phyloP scores from a whole-genome alignment of 306 rosid species.

The Cucurbita moschata region DNA sequence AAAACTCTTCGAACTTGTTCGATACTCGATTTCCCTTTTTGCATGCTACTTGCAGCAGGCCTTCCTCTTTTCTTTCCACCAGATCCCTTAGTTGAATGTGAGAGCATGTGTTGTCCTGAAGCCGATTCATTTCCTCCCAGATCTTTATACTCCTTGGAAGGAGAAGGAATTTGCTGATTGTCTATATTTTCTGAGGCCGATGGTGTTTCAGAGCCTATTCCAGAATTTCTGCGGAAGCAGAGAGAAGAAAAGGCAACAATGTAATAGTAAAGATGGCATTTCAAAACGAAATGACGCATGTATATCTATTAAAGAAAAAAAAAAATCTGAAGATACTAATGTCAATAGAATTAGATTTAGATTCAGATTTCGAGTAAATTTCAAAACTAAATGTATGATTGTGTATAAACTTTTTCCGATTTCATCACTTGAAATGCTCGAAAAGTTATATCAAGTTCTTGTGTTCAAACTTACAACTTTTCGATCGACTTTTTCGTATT shows the following conservation, averaged over 20 bases:
- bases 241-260: neutral
- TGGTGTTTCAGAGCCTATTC: constrained; percentile 17
- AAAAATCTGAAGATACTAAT: neutral
- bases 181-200: constrained; percentile 9
- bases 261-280: neutral
- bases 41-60: constrained; percentile 30
- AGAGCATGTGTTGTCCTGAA: constrained; percentile 11
- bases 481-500: constrained; percentile 27
- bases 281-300: neutral
- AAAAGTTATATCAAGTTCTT: neutral
- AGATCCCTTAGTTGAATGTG: constrained; percentile 18
- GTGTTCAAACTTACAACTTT: constrained; percentile 39
- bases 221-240: constrained; percentile 26
- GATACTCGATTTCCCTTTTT: constrained; percentile 20
- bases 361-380: neutral
- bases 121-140: constrained; percentile 19
- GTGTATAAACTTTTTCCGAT: neutral
- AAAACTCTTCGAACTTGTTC: constrained; percentile 38
- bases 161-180: constrained; percentile 7
- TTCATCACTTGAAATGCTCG: neutral
- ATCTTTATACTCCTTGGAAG: constrained; percentile 6
- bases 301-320: neutral
- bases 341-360: neutral
- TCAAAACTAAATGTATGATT: neutral
- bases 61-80: constrained; percentile 58